Percentiles rank a stretch among this genome's conserved stretches.
These are phyloP conservation scores for Globomyces pollinis-pini DNA, from an alignment of 192 early-diverging fungal genomes.

Conservation along the genomic window DNA sequence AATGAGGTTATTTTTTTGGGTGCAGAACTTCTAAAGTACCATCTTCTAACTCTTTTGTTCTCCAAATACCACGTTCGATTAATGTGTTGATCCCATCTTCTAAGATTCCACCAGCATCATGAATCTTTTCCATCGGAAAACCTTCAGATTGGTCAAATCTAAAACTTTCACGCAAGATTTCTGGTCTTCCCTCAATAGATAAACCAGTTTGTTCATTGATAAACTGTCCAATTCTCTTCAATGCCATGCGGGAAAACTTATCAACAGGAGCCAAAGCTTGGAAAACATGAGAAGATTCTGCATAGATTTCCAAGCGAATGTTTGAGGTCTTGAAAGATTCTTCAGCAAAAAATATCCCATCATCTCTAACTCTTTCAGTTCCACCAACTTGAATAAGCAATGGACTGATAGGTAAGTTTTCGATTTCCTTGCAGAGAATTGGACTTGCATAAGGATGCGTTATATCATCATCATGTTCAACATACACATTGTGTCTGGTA, in stretches of 20 bases:
- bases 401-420: slow-evolving; percentile 13
- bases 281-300: slow-evolving; percentile 19
- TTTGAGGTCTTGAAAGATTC: slow-evolving; percentile 5
- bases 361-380: slow-evolving; percentile 16
- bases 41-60: background rate
- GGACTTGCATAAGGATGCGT: slow-evolving; percentile 16
- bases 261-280: background rate
- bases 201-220: background rate
- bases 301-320: slow-evolving; percentile 37
- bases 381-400: slow-evolving; percentile 21
- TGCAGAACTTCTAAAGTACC: no score
- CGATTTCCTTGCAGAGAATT: slow-evolving; percentile 14
- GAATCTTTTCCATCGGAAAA: background rate
- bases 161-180: background rate
- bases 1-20: no score
- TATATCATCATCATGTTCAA: slow-evolving; percentile 3
- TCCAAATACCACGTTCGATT: slow-evolving; percentile 1
- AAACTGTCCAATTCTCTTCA: background rate
- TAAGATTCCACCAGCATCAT: background rate
- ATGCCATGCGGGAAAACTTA: background rate
- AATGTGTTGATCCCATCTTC: background rate
- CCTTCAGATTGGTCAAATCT: background rate
- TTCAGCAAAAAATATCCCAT: slow-evolving; percentile 11
- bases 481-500: slow-evolving; percentile 14
- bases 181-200: background rate